A percentile compares a stretch with the other conserved stretches of the same genome.
Evolutionary conservation across 202 grass and related monocot genomes (phyloP).

Genomic region (Digitaria exilis): DNA sequence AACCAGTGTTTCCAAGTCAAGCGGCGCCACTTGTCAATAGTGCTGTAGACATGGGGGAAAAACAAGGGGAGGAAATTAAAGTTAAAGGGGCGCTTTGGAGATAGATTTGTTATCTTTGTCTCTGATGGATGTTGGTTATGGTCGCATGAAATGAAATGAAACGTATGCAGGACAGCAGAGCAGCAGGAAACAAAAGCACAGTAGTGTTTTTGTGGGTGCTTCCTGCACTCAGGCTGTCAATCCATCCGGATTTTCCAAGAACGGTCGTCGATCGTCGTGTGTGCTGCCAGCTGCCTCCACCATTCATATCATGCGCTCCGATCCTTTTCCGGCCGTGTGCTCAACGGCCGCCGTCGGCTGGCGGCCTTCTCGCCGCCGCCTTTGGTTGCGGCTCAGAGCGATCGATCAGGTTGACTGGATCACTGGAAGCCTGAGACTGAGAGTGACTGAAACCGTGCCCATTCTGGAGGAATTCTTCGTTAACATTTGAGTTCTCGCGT

Average conservation of each 20-base stretch:
- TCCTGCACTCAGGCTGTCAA: constrained; percentile 6
- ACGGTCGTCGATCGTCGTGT: not conserved
- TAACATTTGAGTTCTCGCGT: constrained; percentile 17
- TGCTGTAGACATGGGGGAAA: not conserved
- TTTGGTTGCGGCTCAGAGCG: not conserved
- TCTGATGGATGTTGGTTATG: not conserved
- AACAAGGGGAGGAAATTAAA: no score
- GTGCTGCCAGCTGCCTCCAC: not conserved
- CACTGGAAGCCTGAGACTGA: not conserved
- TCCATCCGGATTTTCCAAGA: not conserved
- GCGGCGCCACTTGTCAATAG: not conserved
- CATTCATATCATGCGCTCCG: not conserved
- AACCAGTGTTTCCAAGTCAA: not conserved
- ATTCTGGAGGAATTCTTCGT: constrained; percentile 1
- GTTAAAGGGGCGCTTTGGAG: no score
- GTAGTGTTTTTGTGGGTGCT: not conserved
- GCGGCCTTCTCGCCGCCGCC: not conserved
- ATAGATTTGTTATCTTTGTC: constrained; percentile 15
- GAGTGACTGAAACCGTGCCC: constrained; percentile 9
- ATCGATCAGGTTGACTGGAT: constrained; percentile 3
- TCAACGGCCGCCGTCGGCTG: not conserved
- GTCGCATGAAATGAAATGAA: not conserved
- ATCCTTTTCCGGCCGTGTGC: not conserved
- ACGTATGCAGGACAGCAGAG: not conserved
- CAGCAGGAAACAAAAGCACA: not conserved